phyloP scores from a whole-genome alignment of 441 rosid species.

The Eruca vesicaria region DNA sequence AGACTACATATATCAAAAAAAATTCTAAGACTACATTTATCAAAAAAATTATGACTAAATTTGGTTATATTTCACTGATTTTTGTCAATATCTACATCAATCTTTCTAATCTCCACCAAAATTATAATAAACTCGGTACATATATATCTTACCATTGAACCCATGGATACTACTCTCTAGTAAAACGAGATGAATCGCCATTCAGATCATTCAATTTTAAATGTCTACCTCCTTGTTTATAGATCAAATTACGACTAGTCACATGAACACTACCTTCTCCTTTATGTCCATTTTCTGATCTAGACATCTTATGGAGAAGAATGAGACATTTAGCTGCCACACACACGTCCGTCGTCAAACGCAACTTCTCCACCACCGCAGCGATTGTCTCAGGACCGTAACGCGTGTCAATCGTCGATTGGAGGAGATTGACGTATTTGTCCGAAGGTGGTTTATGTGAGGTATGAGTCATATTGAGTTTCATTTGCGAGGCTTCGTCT shows the following conservation, averaged over 20 bases:
- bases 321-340: constrained; percentile 28
- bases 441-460: constrained; percentile 8
- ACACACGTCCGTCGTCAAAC: constrained; percentile 8
- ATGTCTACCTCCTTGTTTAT: constrained; percentile 1
- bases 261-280: neutral
- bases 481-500: constrained; percentile 25
- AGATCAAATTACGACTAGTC: neutral
- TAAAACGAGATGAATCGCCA: constrained; percentile 12
- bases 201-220: constrained; percentile 10
- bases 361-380: constrained; percentile 3
- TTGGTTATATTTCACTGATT: neutral
- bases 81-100: neutral
- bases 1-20: neutral
- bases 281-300: neutral
- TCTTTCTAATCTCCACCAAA: neutral
- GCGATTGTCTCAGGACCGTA: constrained; percentile 6
- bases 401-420: constrained; percentile 6
- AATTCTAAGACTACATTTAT: neutral
- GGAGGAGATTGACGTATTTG: constrained; percentile 14
- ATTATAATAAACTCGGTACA: neutral
- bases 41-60: neutral
- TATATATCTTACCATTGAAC: constrained; percentile 14
- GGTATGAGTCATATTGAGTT: constrained; percentile 22
- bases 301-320: constrained; percentile 18
- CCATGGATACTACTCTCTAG: constrained; percentile 21